A percentile compares a stretch with the other conserved stretches of the same genome.
These are phyloP conservation scores for Monascus ruber DNA, from an alignment of 2,329 filamentous ascomycete species.

Conservation along the genomic window DNA sequence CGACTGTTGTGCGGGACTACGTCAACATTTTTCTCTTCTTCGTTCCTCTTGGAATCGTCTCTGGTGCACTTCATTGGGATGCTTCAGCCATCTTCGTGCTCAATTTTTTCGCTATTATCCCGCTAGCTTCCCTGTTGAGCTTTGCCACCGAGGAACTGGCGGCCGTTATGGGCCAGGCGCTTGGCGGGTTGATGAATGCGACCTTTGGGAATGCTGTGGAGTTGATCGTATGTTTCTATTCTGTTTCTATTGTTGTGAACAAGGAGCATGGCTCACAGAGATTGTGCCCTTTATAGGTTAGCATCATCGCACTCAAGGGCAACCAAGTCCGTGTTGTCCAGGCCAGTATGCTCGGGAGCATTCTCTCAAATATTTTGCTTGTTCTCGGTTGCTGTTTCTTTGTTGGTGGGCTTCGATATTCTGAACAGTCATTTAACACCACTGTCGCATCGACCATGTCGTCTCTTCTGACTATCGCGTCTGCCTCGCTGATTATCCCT, in stretches of 20 bases:
- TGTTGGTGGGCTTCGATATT: conserved; percentile 58
- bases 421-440: conserved; percentile 51
- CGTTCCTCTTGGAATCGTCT: conserved; percentile 52
- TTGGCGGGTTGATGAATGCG: conserved; percentile 54
- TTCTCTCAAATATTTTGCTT: conserved; percentile 85
- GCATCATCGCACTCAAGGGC: conserved; percentile 76
- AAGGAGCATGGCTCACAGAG: too few species aligned
- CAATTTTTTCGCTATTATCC: conserved; percentile 55
- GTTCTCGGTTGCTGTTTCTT: conserved; percentile 75
- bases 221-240: conserved; percentile 51
- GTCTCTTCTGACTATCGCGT: conserved; percentile 63
- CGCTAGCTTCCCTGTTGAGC: conserved; percentile 49
- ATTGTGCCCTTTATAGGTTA: conserved; percentile 48
- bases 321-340: conserved; percentile 93
- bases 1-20: conserved; percentile 37
- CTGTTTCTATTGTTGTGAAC: too few species aligned
- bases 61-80: conserved; percentile 49
- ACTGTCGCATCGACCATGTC: conserved; percentile 43
- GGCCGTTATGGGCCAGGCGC: conserved; percentile 48
- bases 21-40: conserved; percentile 53
- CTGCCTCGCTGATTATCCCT: conserved; percentile 68
- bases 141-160: conserved; percentile 55
- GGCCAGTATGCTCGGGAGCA: conserved; percentile 91
- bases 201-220: conserved; percentile 58
- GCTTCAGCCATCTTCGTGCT: conserved; percentile 49